These are phyloP conservation scores for Aspergillus baeticus DNA, from an alignment of 495 filamentous ascomycete species.

Conservation along the genomic window DNA sequence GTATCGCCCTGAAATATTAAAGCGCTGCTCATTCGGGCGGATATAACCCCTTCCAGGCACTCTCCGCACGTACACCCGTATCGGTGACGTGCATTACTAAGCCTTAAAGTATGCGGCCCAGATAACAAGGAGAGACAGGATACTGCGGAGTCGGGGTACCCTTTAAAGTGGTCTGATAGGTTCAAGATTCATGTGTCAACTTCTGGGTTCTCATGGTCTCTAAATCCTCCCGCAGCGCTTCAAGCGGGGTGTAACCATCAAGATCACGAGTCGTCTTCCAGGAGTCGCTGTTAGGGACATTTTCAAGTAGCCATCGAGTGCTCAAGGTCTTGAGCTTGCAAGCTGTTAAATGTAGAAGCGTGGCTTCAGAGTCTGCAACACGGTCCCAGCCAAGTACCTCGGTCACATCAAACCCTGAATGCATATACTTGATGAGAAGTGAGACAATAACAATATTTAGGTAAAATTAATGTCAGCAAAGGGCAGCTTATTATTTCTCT, in stretches of 20 bases:
- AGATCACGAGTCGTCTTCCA: constrained; percentile 25
- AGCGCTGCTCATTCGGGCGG: constrained; percentile 30
- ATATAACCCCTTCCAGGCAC: constrained; percentile 32
- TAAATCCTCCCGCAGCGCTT: constrained; percentile 21
- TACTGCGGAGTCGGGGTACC: constrained; percentile 23
- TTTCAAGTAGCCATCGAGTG: constrained; percentile 25
- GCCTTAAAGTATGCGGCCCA: constrained; percentile 10
- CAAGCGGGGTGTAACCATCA: constrained; percentile 28
- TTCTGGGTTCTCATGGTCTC: constrained; percentile 20
- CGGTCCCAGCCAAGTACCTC: constrained; percentile 21
- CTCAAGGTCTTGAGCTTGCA: constrained; percentile 22
- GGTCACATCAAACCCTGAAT: no score
- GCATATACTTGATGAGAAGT: no score
- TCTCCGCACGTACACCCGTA: constrained; percentile 31
- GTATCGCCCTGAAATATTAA: constrained; percentile 21
- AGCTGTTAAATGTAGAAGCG: constrained; percentile 27
- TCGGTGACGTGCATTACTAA: constrained; percentile 20
- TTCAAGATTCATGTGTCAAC: constrained; percentile 7
- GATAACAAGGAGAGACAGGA: constrained; percentile 24
- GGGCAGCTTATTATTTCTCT: no score
- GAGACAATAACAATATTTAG: no score
- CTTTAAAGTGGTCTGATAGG: constrained; percentile 26
- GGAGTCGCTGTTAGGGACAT: constrained; percentile 17
- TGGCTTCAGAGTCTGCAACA: constrained; percentile 17
- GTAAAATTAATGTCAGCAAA: no score